Base-by-base conservation (phyloP, 2,329 filamentous ascomycete species). In the Podosphaera xanthii region DNA sequence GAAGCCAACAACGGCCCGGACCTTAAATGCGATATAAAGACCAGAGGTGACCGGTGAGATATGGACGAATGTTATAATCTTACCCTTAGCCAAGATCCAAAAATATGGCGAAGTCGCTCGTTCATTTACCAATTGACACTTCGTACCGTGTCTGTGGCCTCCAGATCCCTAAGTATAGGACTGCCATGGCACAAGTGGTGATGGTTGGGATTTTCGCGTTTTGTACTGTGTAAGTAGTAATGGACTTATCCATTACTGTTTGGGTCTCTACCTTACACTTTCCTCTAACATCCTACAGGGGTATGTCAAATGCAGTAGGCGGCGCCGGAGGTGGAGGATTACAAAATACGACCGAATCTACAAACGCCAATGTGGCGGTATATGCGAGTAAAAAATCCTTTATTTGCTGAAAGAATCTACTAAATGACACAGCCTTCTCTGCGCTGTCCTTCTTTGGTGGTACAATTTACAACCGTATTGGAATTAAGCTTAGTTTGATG, bases 381-480 rank as follows among this genome's bases (percentile, higher is more conserved):
- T 60, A 60, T 36, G 58, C 60, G 46, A 61, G 59, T 60, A 59
- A 33, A 46, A 10, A 56, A 38, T 5, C 40, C 8, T 40, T 22
- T 10, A 33, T 5, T 33, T 12, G 22, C 35, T 59, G 14, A 30
- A 34, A 14, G 31, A 53, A n/a, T 36, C 6, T 76, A 77, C 66
- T 73, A 71, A 40, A 40, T 40, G 36, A 40, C 5, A 40, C 36
- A 8, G 74, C 75, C 42, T 77, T 77, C 60, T 73, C 80, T 52
- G 73, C 81, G 57, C 75, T 82, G 46, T 84, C 80, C 62, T 79
- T 87, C 71, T 78, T 86, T 67, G 84, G 86, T 64, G 84, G 84
- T 59, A 90, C 84, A 58, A 78, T 90, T 67, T 83, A 84, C 72
- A 92, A 92, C 73, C 79, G 78, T 63, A 75, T 89, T 59, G 87